Conservation (phyloP, 768 basidiomycete genomes). For the Termitomyces heimii region DNA sequence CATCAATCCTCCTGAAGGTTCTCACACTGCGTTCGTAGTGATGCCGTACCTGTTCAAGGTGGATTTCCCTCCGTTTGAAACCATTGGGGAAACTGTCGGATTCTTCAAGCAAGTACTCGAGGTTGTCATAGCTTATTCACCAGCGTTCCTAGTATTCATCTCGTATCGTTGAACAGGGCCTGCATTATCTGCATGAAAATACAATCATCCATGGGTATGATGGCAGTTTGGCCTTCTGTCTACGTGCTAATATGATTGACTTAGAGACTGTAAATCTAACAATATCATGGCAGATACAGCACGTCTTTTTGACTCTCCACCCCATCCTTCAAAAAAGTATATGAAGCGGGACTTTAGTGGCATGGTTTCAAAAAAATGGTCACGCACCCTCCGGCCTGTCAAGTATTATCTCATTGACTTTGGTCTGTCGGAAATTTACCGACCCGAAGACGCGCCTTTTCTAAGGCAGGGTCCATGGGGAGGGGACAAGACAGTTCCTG, state of each 20-base stretch:
- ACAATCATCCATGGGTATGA: constrained; percentile 25
- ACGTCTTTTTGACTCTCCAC: constrained; percentile 1
- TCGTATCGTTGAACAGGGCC: constrained; percentile 13
- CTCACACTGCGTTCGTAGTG: constrained; percentile 12
- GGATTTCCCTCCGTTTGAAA: constrained; percentile 17
- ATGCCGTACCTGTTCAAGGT: constrained; percentile 18
- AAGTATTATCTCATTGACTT: constrained; percentile 1
- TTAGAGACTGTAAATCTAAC: constrained; percentile 10
- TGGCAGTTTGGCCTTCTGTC: not conserved
- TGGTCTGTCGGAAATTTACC: constrained; percentile 15
- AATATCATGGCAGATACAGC: constrained; percentile 14
- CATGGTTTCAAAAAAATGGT: not conserved
- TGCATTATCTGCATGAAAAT: constrained; percentile 28
- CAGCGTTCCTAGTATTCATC: not conserved
- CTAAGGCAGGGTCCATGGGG: constrained; percentile 24
- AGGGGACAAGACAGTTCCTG: constrained; percentile 33
- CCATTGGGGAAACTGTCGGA: constrained; percentile 23
- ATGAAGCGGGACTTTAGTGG: constrained; percentile 6
- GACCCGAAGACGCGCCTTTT: constrained; percentile 15
- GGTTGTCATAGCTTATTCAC: constrained; percentile 15
- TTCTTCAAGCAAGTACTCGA: constrained; percentile 26
- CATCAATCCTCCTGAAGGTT: constrained; percentile 12
- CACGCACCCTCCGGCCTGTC: constrained; percentile 6
- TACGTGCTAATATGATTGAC: not conserved
- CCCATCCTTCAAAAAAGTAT: constrained; percentile 3